These are phyloP conservation scores for Aspergillus chevalieri DNA, from an alignment of 2,329 filamentous ascomycete species.

Conservation along the genomic window DNA sequence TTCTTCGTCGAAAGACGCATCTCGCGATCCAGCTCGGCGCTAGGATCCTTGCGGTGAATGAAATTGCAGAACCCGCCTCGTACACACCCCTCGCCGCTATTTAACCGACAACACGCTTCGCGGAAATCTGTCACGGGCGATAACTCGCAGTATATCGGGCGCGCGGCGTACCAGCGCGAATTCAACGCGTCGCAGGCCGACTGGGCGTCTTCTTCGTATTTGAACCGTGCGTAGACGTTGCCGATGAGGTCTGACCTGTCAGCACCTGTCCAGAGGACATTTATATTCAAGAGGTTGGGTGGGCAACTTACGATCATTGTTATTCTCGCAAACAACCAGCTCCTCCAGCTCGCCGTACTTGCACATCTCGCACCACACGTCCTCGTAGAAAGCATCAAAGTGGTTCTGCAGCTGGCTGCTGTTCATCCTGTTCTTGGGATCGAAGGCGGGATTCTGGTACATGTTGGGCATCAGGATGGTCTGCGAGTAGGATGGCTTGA, in stretches of 20 bases:
- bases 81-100: slow-evolving; percentile 91
- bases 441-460: slow-evolving; percentile 98
- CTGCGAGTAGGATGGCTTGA: slow-evolving; percentile 97
- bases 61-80: slow-evolving; percentile 98
- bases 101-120: slow-evolving; percentile 92
- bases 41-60: slow-evolving; percentile 95
- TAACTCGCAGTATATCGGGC: slow-evolving; percentile 97
- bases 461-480: slow-evolving; percentile 97
- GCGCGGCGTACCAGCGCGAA: slow-evolving; percentile 89
- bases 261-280: slow-evolving; percentile 5
- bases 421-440: slow-evolving; percentile 96
- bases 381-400: slow-evolving; percentile 99
- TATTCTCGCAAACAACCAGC: slow-evolving; percentile 97
- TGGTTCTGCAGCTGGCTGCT: slow-evolving; percentile 93
- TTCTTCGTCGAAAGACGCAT: slow-evolving; percentile 87
- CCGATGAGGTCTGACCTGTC: slow-evolving; percentile 71
- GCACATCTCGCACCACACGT: slow-evolving; percentile 99
- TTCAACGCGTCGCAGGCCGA: slow-evolving; percentile 91
- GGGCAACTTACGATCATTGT: slow-evolving; percentile 75
- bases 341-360: slow-evolving; percentile 97
- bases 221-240: slow-evolving; percentile 99
- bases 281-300: background rate
- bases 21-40: slow-evolving; percentile 80
- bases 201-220: slow-evolving; percentile 96
- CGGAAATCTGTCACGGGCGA: slow-evolving; percentile 96